Evolutionary conservation across 108 stramenopile species (phyloP), one percentile per base, ranked within the genome.

Genomic region (Cyclotella cryptica): DNA sequence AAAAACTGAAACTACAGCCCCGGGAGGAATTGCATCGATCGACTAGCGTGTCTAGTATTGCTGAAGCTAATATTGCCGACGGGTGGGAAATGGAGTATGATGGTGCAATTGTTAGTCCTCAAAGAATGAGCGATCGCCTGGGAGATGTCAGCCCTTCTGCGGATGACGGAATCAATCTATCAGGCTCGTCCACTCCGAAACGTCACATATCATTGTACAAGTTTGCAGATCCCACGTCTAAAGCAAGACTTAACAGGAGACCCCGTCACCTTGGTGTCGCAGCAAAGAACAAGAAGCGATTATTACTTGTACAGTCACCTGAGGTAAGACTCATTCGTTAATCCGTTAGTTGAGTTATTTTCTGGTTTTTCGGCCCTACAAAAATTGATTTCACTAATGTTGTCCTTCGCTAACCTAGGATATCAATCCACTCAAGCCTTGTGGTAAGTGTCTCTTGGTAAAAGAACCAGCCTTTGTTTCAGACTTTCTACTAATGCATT

Each of bases 361-460:
- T 66, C 22, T 65, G n/a, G 1, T 46, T 17, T 53, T 27, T 12
- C 39, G 12, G 35, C 12, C 6, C 13, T 35, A 39, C 30, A 18
- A 14, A 8, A 15, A 17, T 9, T 39, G 3, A 1, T 40, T 62
- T 9, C 28, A 15, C 60, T 40, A 3, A 62, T 62, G 11, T 22
- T 17, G 18, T 15, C 28, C 29, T 58, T 24, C 1, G 5, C 22
- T 22, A 24, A 18, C 15, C 13, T 58, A 86, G 78, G 95, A 96
- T 58, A 77, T 96, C 60, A 98, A 98, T 83, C 98, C 98, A 0
- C 80, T 98, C 13, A 87, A 89, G 62, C 98, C 98, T 8, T 99
- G 98, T 81, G 98, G 98, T 63, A 41, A 41, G 61, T 9, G 18
- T 49, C 47, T 49, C 9, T 49, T 49, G 47, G 3, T 49, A n/a